Base-by-base conservation (phyloP, 176 grass and related monocot genomes). In the Bolboschoenus planiculmis region DNA sequence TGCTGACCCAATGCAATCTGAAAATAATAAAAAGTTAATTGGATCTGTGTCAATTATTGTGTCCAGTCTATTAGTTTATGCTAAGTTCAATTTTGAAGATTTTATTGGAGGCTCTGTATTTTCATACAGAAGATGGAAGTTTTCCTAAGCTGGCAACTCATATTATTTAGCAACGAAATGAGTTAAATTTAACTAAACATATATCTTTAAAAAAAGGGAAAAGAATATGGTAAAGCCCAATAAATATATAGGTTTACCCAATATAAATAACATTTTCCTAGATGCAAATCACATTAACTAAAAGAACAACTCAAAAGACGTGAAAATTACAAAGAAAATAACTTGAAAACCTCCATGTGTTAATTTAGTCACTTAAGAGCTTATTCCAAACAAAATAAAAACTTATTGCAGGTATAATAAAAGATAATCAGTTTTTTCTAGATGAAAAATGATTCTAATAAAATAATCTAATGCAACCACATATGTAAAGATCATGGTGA, bases 1-100 rank as follows among this genome's bases (percentile, higher is more conserved):
- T 91, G 96, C 96, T 9, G 96, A 99, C 61, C 96, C 96, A 84
- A 99, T 99, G 84, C 96, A 99, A 82, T 99, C 96, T 99, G 91
- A 51, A 86, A 70, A 62, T 66, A 14, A 70, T 27, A 13, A 71
- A 53, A 85, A 82, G 46, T 48, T 10, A 48, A 48, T 48, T 48
- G 46, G 46, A 74, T 74, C 4, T 5, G 11, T 13, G 70, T 48
- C 70, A 47, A 1, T 48, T 26, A 47, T 27, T 74, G 70, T 47
- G 40, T 47, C 42, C 42, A 48, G 4, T 73, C 40, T 46, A 27
- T 10, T 73, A 47, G 23, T 70, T 74, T 74, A 74, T 29, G 23
- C 20, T 24, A 48, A 27, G 42, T 74, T 74, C 21, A 47, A 16
- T 24, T 70, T 74, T 46, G 4, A 26, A 30, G 4, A 7, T 14